These are phyloP conservation scores for Erysimum cheiranthoides DNA, from an alignment of 345 rosid species.

Conservation along the genomic window DNA sequence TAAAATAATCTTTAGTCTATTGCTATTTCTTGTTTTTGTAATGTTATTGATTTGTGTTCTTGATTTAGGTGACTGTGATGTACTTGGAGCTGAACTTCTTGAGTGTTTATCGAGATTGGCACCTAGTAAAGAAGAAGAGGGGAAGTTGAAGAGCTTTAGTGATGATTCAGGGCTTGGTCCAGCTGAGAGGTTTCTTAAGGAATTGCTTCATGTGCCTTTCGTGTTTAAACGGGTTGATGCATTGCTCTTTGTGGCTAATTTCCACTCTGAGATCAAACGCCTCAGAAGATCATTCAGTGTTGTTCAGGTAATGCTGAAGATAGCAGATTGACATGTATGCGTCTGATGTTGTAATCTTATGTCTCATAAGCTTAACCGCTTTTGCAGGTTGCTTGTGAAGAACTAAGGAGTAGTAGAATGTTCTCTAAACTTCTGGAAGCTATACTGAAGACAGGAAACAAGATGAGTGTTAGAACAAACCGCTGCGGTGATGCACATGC, in stretches of 20 bases:
- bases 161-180: constrained; percentile 68
- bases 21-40: background rate
- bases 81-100: constrained; percentile 85
- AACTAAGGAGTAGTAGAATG: constrained; percentile 76
- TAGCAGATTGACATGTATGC: background rate
- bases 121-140: constrained; percentile 83
- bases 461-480: constrained; percentile 86
- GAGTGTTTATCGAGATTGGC: constrained; percentile 85
- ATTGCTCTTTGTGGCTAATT: constrained; percentile 78
- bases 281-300: constrained; percentile 72
- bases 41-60: background rate
- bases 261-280: constrained; percentile 72
- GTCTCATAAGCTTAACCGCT: constrained; percentile 18
- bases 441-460: constrained; percentile 84
- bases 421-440: constrained; percentile 83
- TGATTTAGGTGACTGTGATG: constrained; percentile 70
- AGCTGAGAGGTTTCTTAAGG: constrained; percentile 81
- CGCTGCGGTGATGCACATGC: constrained; percentile 77
- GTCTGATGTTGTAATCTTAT: background rate
- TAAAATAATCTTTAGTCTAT: constrained; percentile 25
- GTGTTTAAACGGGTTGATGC: constrained; percentile 74
- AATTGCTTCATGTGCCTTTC: constrained; percentile 80
- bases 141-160: constrained; percentile 62
- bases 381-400: constrained; percentile 87
- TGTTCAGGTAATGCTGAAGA: constrained; percentile 58